Conservation (phyloP, 2,329 filamentous ascomycete genomes). For the Bipolaris cookei region DNA sequence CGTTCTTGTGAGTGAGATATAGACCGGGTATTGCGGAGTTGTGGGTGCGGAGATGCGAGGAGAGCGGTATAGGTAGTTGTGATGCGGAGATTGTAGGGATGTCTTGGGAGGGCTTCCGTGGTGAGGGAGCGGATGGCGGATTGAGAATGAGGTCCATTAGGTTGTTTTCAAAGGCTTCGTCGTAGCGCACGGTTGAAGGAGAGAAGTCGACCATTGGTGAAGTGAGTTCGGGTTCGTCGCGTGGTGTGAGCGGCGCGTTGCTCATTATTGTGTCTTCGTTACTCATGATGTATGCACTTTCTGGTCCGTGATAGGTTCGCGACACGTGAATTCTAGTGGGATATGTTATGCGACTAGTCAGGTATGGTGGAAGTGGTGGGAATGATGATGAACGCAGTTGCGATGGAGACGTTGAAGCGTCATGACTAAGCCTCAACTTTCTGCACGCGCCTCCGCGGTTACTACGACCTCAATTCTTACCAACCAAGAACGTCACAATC, state of each 20-base stretch:
- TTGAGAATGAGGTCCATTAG: conserved; percentile 51
- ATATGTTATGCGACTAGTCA: background rate
- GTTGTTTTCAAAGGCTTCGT: conserved; percentile 53
- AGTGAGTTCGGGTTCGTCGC: conserved; percentile 38
- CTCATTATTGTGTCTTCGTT: conserved; percentile 31
- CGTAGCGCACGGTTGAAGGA: conserved; percentile 53
- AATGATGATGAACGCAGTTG: conserved; percentile 3
- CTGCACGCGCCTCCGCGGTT: conserved; percentile 17
- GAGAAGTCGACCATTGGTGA: conserved; percentile 50
- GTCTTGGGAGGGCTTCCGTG: conserved; percentile 21
- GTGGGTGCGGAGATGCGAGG: conserved; percentile 53
- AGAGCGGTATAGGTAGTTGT: conserved; percentile 52
- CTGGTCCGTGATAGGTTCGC: background rate
- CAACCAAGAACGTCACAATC: background rate
- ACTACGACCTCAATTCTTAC: conserved; percentile 7
- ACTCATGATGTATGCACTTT: conserved; percentile 20
- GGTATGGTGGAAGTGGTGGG: background rate
- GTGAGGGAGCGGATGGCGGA: conserved; percentile 35
- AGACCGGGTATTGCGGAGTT: conserved; percentile 53
- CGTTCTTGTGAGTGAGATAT: conserved; percentile 54
- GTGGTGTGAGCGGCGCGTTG: conserved; percentile 44
- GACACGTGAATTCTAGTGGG: background rate
- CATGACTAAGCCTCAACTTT: conserved; percentile 13
- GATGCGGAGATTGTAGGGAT: conserved; percentile 39
- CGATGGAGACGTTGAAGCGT: conserved; percentile 4